Conservation (phyloP, 768 basidiomycete genomes). For the Hydnomerulius pinastri region DNA sequence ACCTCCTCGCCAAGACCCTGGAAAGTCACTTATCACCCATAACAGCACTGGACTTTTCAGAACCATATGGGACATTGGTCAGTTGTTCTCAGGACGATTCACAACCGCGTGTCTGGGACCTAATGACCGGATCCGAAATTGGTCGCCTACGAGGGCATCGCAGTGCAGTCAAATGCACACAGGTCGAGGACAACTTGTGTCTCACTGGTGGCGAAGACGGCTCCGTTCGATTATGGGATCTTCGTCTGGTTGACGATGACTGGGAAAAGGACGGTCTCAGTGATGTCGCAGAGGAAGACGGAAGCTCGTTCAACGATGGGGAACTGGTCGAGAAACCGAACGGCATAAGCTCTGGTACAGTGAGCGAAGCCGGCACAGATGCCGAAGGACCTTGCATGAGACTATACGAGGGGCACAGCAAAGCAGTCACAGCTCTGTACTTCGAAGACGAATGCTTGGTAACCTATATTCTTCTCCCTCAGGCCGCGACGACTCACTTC, state of each 20-base stretch:
- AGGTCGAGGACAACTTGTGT: constrained; percentile 90
- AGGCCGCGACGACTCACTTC: constrained; percentile 14
- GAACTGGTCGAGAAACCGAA: constrained; percentile 42
- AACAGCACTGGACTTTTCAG: constrained; percentile 90
- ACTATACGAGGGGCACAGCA: constrained; percentile 86
- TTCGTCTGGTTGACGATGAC: constrained; percentile 79
- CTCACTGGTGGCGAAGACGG: constrained; percentile 91
- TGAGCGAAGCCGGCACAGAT: constrained; percentile 45
- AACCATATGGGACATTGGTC: constrained; percentile 94
- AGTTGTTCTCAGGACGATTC: constrained; percentile 84
- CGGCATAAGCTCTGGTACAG: constrained; percentile 41
- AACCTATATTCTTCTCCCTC: constrained; percentile 26
- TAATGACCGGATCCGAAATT: constrained; percentile 85
- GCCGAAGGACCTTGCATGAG: constrained; percentile 58
- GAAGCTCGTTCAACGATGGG: constrained; percentile 34
- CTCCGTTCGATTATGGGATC: constrained; percentile 86
- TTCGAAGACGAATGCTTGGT: constrained; percentile 95
- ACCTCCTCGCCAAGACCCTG: constrained; percentile 61
- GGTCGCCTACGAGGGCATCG: constrained; percentile 82
- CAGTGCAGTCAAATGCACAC: constrained; percentile 83
- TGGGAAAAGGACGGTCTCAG: constrained; percentile 54
- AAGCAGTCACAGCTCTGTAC: constrained; percentile 90
- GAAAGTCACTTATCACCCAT: constrained; percentile 80
- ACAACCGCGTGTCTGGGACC: constrained; percentile 92
- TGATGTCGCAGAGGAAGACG: constrained; percentile 67